Evolutionary conservation across 352 stramenopile species (phyloP), one percentile per base, ranked within the genome.

Genomic region (Globisporangium polare): DNA sequence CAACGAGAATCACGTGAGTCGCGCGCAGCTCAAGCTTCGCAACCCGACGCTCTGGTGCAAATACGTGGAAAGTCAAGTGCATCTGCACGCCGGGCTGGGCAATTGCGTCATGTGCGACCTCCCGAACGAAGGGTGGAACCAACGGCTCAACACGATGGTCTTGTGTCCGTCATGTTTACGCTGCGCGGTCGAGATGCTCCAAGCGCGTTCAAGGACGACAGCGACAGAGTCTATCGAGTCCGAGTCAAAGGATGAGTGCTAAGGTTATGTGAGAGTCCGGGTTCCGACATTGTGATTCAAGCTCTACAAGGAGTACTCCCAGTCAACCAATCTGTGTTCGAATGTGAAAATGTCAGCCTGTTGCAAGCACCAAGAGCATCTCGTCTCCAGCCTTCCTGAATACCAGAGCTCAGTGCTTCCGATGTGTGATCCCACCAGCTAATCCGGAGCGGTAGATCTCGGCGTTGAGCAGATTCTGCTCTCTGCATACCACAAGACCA

Each of bases 61-160:
- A 45, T 83, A 81, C 52, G 52, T 83, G 24, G 47, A 54, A 52
- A 65, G 63, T 5, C 77, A 54, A 45, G 29, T 85, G n/a, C 41
- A 54, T 3, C 13, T 73, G 31, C 52, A 66, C 18, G 46, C 58
- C 6, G 41, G 61, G 3, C 58, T 75, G 35, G 56, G 68, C 12
- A 35, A 35, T 33, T 88, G 78, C 26, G 67, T 66, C 59, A 52
- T 83, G 47, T 88, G 78, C 50, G 69, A 70, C 2, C 42, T 63
- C 27, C 68, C 68, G 9, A 82, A 83, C 46, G 60, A 73, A 54
- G 77, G 73, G 5, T 52, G 54, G 39, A 73, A 86, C 35, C 79
- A 89, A 58, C 73, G 77, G 2, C 68, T 87, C 37, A 89, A 87
- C 50, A 71, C 71, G 9, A 70, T 69, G 27, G 72, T 82, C n/a